Evolutionary conservation across 352 stramenopile species (phyloP).

Genomic region (Lagenidium giganteum): DNA sequence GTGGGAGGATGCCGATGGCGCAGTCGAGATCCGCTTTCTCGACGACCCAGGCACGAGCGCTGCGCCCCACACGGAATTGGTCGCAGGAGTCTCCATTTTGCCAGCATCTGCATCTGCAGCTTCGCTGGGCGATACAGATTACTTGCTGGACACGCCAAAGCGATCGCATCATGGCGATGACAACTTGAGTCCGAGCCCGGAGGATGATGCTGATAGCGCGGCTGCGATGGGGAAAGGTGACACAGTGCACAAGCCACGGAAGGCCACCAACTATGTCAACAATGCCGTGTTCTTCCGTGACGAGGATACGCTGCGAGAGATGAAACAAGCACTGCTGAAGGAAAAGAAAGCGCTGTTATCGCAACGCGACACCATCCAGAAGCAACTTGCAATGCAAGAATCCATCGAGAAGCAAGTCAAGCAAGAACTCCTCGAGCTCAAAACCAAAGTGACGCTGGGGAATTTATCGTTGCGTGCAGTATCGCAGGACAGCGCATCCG

Average conservation of each 20-base stretch:
- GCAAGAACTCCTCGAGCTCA: conserved; percentile 44
- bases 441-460: conserved; percentile 44
- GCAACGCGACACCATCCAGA: conserved; percentile 24
- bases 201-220: not conserved
- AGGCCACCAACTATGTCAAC: conserved; percentile 14
- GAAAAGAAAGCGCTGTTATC: conserved; percentile 33
- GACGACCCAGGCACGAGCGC: not conserved
- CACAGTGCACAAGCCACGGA: conserved; percentile 6
- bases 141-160: too few relatives aligned
- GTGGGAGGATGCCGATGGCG: conserved; percentile 43
- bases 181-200: not conserved
- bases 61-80: not conserved
- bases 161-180: not conserved
- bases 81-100: too few relatives aligned
- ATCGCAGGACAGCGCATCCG: conserved; percentile 1
- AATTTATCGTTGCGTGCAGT: conserved; percentile 3
- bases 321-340: conserved; percentile 23
- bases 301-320: conserved; percentile 38
- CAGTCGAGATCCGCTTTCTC: not conserved
- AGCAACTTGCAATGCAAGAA: conserved; percentile 31
- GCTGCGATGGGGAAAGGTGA: not conserved
- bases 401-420: conserved; percentile 25
- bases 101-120: too few relatives aligned
- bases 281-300: conserved; percentile 53
- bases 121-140: too few relatives aligned